Base-by-base conservation (phyloP, 805 yeast species). In the Cyberlindnera americana region DNA sequence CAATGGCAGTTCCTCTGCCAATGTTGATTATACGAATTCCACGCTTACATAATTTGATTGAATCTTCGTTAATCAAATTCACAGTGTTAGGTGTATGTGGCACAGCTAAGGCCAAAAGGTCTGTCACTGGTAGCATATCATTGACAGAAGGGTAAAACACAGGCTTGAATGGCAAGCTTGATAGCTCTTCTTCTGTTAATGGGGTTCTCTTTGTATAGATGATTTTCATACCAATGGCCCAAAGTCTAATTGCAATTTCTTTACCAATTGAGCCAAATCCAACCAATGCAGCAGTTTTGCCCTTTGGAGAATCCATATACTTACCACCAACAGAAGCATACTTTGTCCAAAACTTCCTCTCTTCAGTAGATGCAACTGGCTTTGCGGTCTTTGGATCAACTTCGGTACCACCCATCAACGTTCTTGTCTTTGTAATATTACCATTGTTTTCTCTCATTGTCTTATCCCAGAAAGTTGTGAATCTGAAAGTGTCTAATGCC, bases 211-310 rank as follows among this genome's bases (percentile, higher is more conserved):
- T 83, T 39, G 76, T 69, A 48, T 83, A 84, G 41, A 71, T 70
- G 26, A 85, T 66, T 16, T 73, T 61, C 84, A 84, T 78, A 5
- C 86, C 88, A 23, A 85, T 58, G n/a, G 63, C 64, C 34, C 64
- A 37, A 43, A 85, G 66, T 50, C 81, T 70, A 34, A 59, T 61
- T 4, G 80, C 93, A 41, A 83, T 75, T 22, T 70, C 67, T 54
- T 72, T 72, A 8, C 95, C 95, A 50, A 85, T 85, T 16, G 77
- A 67, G 1, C 95, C 95, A 52, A 84, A 79, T 0, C 95, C 95
- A 3, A 83, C 75, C 24, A 85, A 70, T 3, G 80, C 76, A 1
- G 70, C 88, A 18, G 65, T 65, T 53, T 77, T 80, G 16, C 78
- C 78, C 13, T 60, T 56, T 6, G 89, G 88, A 5, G 77, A 69